Evolutionary conservation across 257 asterid genomes (phyloP), one percentile per base, ranked within the genome.

Genomic region (Avicennia marina): DNA sequence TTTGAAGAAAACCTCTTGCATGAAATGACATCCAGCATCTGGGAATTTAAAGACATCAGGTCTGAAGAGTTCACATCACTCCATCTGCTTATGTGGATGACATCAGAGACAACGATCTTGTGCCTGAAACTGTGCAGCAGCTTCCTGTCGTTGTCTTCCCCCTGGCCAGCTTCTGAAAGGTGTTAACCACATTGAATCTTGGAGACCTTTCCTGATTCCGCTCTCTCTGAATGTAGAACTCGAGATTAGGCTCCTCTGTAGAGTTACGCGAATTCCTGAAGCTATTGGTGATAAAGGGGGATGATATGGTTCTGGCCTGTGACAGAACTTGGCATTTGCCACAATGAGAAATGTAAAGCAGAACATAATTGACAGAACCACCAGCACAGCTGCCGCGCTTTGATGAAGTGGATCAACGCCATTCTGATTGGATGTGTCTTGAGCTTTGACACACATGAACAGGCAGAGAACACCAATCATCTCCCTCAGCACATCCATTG

Each of bases 11-110:
- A 52, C 51, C 76, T 53, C 21, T 58, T 57, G 27, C 71, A 63
- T 0, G 78, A 70, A 15, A 54, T 12, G 6, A 42, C 66, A 42
- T 59, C 69, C 47, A 84, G 64, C 86, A 81, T 74, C 56, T 81
- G 83, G 1, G 85, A 74, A 16, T 41, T 78, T 75, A 84, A 45
- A 29, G 78, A 72, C 72, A 85, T 65, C 7, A 85, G 36, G 71
- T 81, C 90, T 0, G 90, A 81, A 25, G 87, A 71, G 60, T 75
- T 81, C 20, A 85, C 78, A 59, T 79, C 84, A 52, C 94, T 85
- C 94, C 94, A 81, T 12, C 94, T 55, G 66, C 79, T 75, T 65
- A 77, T 79, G 17, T 63, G 50, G 0, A 79, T 72, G 18, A 72
- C 78, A 63, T 77, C 86, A 6, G 90, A 77, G 0, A 70, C 78